phyloP scores from a whole-genome alignment of 2,329 filamentous ascomycete species.

The Cytospora leucostoma region DNA sequence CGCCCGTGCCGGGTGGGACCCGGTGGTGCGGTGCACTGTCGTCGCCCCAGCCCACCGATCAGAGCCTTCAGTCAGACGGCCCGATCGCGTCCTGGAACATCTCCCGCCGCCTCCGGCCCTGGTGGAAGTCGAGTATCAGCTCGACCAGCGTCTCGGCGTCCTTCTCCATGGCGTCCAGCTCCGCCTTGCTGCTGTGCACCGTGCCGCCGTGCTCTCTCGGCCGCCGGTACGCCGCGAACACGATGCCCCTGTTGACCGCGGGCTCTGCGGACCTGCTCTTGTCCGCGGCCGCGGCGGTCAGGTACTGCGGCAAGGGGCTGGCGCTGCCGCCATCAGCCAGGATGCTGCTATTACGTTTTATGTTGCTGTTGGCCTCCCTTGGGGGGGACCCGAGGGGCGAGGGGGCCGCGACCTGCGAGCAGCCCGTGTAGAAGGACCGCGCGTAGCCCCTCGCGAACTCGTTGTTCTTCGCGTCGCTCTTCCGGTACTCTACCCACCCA shows the following conservation, averaged over 20 bases:
- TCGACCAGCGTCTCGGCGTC: constrained; percentile 57
- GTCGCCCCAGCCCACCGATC: too few species aligned
- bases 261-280: background rate
- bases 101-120: constrained; percentile 25
- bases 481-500: constrained; percentile 56
- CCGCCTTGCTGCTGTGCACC: constrained; percentile 40
- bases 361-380: background rate
- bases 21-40: too few species aligned
- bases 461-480: constrained; percentile 42
- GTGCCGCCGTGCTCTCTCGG: constrained; percentile 43
- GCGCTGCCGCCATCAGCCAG: too few species aligned
- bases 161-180: constrained; percentile 48
- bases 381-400: constrained; percentile 4
- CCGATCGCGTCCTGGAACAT: constrained; percentile 14
- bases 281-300: too few species aligned
- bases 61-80: constrained; percentile 5
- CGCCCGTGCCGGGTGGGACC: too few species aligned
- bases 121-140: constrained; percentile 53
- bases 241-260: constrained; percentile 51
- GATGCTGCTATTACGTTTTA: constrained; percentile 13
- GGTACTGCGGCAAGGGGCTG: too few species aligned
- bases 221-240: constrained; percentile 58
- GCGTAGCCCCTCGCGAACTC: constrained; percentile 56
- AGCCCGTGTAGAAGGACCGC: constrained; percentile 53
- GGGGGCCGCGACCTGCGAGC: constrained; percentile 25